phyloP scores from a whole-genome alignment of 305 asterid species.

The Fraxinus baroniana region DNA sequence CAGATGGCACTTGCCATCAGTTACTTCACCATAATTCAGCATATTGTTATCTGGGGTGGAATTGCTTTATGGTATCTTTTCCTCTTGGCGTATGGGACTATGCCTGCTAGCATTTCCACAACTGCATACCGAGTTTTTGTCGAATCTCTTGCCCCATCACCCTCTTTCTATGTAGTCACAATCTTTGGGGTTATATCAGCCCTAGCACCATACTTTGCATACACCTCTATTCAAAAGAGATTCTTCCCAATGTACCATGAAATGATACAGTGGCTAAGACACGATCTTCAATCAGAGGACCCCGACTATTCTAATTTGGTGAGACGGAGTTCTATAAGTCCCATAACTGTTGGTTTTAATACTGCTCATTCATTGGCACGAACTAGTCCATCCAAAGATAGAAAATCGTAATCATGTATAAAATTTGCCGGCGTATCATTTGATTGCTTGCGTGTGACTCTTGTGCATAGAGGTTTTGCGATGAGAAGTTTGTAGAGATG shows the following conservation, averaged over 20 bases:
- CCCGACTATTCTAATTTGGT: constrained; percentile 66
- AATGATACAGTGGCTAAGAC: constrained; percentile 86
- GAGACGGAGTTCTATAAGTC: constrained; percentile 66
- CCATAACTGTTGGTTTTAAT: constrained; percentile 65
- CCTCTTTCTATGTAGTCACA: constrained; percentile 58
- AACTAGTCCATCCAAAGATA: constrained; percentile 44
- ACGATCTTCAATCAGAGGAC: constrained; percentile 64
- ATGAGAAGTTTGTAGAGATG: not conserved
- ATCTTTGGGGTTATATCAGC: constrained; percentile 63
- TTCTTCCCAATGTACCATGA: constrained; percentile 95
- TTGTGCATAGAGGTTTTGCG: not conserved
- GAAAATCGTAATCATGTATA: constrained; percentile 21
- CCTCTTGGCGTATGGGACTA: constrained; percentile 70
- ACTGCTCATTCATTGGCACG: constrained; percentile 80
- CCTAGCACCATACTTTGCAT: constrained; percentile 63
- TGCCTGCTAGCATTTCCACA: constrained; percentile 45
- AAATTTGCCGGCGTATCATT: not conserved
- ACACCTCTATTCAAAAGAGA: constrained; percentile 59
- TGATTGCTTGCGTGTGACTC: not conserved
- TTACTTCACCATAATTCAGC: constrained; percentile 86
- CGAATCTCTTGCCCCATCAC: constrained; percentile 69
- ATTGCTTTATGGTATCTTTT: constrained; percentile 81
- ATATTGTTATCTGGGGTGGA: constrained; percentile 85
- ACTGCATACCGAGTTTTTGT: constrained; percentile 69
- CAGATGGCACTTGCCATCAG: constrained; percentile 79